Base-by-base conservation (phyloP, 2,329 filamentous ascomycete species). In the Colletotrichum sp. region DNA sequence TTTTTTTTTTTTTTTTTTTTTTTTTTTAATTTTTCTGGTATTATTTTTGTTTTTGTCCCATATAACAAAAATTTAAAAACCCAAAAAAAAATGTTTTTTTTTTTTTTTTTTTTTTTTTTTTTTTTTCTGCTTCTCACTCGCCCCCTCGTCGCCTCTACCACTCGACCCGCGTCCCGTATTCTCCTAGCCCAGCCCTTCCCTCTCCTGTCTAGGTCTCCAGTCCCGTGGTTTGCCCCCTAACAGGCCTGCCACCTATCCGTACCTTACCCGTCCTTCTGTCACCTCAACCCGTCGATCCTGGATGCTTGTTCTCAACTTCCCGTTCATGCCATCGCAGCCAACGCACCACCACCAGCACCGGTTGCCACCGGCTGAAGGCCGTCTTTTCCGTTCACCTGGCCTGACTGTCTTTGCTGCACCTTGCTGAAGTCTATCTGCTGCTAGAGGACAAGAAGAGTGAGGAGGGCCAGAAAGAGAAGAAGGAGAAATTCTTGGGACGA, bases 291-390 rank as follows among this genome's bases (percentile, higher is more conserved):
- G 24, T 72, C 32, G 73, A 76, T 74, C 70, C 74, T 74, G 74
- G 74, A 76, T 76, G 74, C 74, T 76, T 68, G 74, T 60, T 28
- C 32, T 65, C 65, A 69, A 69, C 48, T 59, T 68, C 43, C 55
- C 18, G 64, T 76, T 74, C 70, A 74, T 74, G 70, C 70, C 64
- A 64, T 65, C 24, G 21, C 30, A 39, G 32, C 32, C 61, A 64
- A 39, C 61, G 61, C 68, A 70, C 57, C 68, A 48, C 43, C n/a
- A 48, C 43, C 43, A 48, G 26, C 28, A 43, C 28, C 70, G 69
- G 64, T 73, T 63, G 70, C 70, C 34, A 52, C 70, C 73, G 73
- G 73, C 32, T 65, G 43, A 48, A 63, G 64, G 73, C 73, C 73
- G 64, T 75, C 64, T 73, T 73, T 39, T 52, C 70, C 70, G 73